phyloP scores from a whole-genome alignment of 2,329 filamentous ascomycete genomes.

The Claviceps humidiphila region DNA sequence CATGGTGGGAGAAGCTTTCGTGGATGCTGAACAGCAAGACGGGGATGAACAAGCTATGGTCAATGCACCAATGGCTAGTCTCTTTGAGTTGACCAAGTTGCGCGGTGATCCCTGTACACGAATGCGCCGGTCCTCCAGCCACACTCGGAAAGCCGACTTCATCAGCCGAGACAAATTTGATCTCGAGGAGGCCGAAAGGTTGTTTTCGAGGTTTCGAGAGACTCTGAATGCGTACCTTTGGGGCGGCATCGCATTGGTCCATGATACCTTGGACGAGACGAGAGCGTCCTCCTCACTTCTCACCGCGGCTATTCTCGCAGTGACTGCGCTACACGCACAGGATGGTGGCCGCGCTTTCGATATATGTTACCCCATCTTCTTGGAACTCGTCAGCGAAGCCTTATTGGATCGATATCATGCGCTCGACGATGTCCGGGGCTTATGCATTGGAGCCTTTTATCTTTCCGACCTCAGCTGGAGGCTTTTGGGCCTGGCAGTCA shows the following conservation, averaged over 20 bases:
- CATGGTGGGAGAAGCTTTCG: slow-evolving; percentile 18
- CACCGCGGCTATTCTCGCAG: slow-evolving; percentile 19
- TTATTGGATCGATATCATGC: slow-evolving; percentile 41
- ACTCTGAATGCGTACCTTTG: slow-evolving; percentile 21
- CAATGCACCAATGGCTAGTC: slow-evolving; percentile 19
- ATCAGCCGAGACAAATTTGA: slow-evolving; percentile 16
- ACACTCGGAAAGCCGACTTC: slow-evolving; percentile 14
- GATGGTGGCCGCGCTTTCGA: slow-evolving; percentile 34
- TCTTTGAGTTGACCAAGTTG: slow-evolving; percentile 20
- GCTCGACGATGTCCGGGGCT: slow-evolving; percentile 43
- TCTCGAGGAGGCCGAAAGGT: slow-evolving; percentile 14
- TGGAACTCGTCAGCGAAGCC: slow-evolving; percentile 40
- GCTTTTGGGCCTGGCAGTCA: slow-evolving; percentile 43
- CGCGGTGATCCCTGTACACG: slow-evolving; percentile 16
- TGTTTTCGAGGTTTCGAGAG: slow-evolving; percentile 16
- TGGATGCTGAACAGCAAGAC: slow-evolving; percentile 12
- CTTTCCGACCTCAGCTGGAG: slow-evolving; percentile 43
- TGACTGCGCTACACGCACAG: slow-evolving; percentile 18
- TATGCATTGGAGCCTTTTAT: slow-evolving; percentile 53
- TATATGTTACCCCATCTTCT: slow-evolving; percentile 43
- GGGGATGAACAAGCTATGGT: slow-evolving; percentile 16
- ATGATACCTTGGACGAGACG: slow-evolving; percentile 15
- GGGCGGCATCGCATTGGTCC: slow-evolving; percentile 18
- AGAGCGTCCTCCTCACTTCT: slow-evolving; percentile 18
- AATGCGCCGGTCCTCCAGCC: slow-evolving; percentile 6